A percentile compares a stretch with the other conserved stretches of the same genome.
These are phyloP conservation scores for Usnea hakonensis DNA, from an alignment of 495 filamentous ascomycete genomes.

Conservation along the genomic window DNA sequence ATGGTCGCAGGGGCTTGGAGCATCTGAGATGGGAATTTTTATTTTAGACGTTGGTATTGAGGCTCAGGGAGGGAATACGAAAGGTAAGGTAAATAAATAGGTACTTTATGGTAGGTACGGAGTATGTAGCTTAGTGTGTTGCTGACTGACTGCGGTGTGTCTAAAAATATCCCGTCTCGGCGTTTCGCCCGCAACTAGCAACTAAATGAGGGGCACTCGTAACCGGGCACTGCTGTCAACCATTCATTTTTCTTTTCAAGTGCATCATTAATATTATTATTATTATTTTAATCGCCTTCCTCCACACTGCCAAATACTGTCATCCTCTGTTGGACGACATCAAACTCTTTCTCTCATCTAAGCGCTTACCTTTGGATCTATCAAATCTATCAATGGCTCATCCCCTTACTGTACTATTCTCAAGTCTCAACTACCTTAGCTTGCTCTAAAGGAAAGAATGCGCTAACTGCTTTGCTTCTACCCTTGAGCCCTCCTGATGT, in stretches of 20 bases:
- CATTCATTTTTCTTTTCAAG: neutral
- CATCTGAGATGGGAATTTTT: neutral
- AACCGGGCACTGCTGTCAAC: neutral
- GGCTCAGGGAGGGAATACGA: neutral
- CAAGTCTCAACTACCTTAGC: neutral
- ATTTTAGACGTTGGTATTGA: neutral
- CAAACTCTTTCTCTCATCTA: constrained; percentile 7
- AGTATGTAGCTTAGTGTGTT: too few species aligned
- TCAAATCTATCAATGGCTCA: constrained; percentile 19
- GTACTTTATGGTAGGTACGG: too few species aligned
- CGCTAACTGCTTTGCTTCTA: neutral
- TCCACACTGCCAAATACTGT: too few species aligned
- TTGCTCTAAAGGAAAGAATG: too few species aligned
- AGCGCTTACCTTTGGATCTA: constrained; percentile 12
- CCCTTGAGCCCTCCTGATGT: neutral
- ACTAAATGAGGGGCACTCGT: neutral
- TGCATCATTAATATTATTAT: too few species aligned
- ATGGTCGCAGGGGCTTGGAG: neutral
- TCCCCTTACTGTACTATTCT: neutral
- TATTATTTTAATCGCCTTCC: too few species aligned
- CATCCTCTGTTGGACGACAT: constrained; percentile 12
- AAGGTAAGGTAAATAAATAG: neutral
- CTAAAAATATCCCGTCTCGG: constrained; percentile 10
- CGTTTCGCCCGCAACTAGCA: constrained; percentile 14
- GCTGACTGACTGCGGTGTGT: neutral